Base-by-base conservation (phyloP, 148 eudicot genomes). In the Polygonum aviculare region DNA sequence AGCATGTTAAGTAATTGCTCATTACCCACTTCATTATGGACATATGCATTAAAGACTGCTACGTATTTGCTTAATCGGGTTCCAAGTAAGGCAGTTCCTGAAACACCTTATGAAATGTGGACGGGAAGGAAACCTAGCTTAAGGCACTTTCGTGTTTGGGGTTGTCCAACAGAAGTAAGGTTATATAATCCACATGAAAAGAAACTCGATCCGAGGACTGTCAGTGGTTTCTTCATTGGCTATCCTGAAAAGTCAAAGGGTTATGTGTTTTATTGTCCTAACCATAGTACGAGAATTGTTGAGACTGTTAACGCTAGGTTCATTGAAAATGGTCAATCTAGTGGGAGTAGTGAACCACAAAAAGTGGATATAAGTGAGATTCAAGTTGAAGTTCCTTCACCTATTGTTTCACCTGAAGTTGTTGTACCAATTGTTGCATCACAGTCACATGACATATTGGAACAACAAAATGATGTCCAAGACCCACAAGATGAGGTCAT, bases 21-120 rank as follows among this genome's bases (percentile, higher is more conserved):
- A 12, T 39, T 39, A 39, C 79, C 79, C 57, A 1, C 31, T 44
- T 77, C 33, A 49, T 72, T 55, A 6, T 73, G 57, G 52, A 57
- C 31, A n/a, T 15, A 70, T 36, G 69, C 69, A 4, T 47, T 77
- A 3, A 77, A 38, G 21, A 71, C 75, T 7, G 14, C 45, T 10
- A 15, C 7, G 18, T 78, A 73, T 48, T n/a, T 78, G 2, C 41
- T 78, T 16, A 74, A 78, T 18, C 4, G 80, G 50, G 72, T 78
- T 78, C 77, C 73, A 57, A 74, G 77, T 74, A 79, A 79, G 51
- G 33, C 51, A 38, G 57, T 67, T 75, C 45, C 81, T 40, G 69
- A 79, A 39, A 75, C 75, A 39, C 71, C 75, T 72, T 78, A 54
- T 73, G 76, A 73, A 48, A 11, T 52, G 15, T 69, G 54, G 78